phyloP scores from a whole-genome alignment of 2,329 filamentous ascomycete species.

The Cordyceps pruinosa region DNA sequence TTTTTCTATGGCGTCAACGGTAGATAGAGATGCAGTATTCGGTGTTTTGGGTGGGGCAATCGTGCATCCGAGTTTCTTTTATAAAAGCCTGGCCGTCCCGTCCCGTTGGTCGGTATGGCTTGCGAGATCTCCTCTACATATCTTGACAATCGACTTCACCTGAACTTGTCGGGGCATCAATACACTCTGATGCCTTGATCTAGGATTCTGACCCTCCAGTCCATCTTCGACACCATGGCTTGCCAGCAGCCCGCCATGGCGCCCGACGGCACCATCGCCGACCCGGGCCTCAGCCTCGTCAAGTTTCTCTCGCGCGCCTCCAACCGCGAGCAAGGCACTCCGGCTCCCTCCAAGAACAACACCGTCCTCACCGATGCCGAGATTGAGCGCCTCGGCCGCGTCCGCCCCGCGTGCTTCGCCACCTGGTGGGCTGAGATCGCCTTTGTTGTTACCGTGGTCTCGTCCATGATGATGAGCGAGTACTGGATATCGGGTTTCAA shows the following conservation, averaged over 20 bases:
- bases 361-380: conserved; percentile 23
- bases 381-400: conserved; percentile 55
- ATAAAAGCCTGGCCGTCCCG: background rate
- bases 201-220: no score
- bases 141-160: no score
- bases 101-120: background rate
- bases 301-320: background rate
- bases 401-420: conserved; percentile 51
- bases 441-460: conserved; percentile 56
- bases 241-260: conserved; percentile 9
- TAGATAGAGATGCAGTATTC: background rate
- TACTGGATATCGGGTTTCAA: conserved; percentile 73
- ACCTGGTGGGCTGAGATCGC: conserved; percentile 49
- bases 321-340: background rate
- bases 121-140: background rate
- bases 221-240: background rate
- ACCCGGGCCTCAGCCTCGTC: background rate
- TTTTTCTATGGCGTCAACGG: background rate
- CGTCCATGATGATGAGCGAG: conserved; percentile 60
- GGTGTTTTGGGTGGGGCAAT: background rate
- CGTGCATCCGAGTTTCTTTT: background rate
- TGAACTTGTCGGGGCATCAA: no score
- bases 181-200: background rate
- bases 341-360: conserved; percentile 2
- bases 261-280: background rate